Conservation (phyloP, 73 alveolate genomes). For the Breviolum minutum region DNA sequence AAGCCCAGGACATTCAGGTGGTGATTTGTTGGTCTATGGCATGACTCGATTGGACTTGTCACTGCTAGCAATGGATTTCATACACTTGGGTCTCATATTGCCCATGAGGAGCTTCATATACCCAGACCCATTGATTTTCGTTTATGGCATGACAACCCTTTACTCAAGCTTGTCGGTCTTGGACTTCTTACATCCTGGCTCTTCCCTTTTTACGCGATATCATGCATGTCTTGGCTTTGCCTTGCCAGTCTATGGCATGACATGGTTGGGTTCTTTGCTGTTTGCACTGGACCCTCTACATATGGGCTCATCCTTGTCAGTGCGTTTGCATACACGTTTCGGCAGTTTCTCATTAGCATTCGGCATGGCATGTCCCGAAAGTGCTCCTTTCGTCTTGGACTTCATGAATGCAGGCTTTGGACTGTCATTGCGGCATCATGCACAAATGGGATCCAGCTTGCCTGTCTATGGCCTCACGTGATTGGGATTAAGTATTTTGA, state of each 20-base stretch:
- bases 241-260: constrained; percentile 50
- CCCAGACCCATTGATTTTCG: neutral
- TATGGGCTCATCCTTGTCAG: neutral
- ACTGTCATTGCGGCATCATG: neutral
- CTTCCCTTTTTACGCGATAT: neutral
- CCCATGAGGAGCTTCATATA: constrained; percentile 38
- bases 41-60: constrained; percentile 41
- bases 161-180: constrained; percentile 8
- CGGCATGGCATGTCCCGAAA: constrained; percentile 60
- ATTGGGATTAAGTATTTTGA: neutral
- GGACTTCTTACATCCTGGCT: constrained; percentile 28
- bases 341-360: constrained; percentile 42
- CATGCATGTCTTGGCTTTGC: constrained; percentile 37
- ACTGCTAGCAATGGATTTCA: neutral
- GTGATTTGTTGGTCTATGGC: constrained; percentile 58
- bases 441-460: constrained; percentile 10
- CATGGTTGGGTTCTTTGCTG: neutral
- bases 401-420: neutral
- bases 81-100: neutral
- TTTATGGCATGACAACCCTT: constrained; percentile 22
- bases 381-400: neutral
- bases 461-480: constrained; percentile 50
- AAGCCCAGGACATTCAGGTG: constrained; percentile 21
- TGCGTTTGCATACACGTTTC: constrained; percentile 13
- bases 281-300: neutral